Evolutionary conservation across 495 filamentous ascomycete species (phyloP).

Genomic region (Tuber brumale): DNA sequence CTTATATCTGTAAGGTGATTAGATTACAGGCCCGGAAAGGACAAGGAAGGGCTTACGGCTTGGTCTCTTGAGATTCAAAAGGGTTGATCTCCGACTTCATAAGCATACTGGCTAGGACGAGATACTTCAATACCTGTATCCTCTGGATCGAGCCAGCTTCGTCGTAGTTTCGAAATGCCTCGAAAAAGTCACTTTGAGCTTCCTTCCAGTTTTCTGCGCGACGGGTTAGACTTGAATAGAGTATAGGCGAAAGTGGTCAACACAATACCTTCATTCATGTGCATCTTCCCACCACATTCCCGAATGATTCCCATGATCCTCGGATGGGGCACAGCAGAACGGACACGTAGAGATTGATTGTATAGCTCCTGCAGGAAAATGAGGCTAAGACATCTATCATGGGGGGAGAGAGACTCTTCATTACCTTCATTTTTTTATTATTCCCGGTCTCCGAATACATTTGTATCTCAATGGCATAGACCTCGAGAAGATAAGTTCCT

Average conservation of each 20-base stretch:
- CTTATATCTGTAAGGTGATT: constrained; percentile 55
- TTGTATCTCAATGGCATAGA: constrained; percentile 95
- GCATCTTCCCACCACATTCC: constrained; percentile 99
- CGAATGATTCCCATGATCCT: constrained; percentile 99
- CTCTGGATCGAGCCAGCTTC: constrained; percentile 92
- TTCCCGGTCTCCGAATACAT: constrained; percentile 97
- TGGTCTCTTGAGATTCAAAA: constrained; percentile 98
- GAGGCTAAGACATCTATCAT: neutral
- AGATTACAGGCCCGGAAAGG: neutral
- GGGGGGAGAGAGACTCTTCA: neutral
- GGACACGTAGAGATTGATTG: constrained; percentile 78
- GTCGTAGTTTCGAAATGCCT: constrained; percentile 98
- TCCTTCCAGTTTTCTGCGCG: constrained; percentile 85
- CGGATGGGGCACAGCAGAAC: constrained; percentile 92
- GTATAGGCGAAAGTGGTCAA: neutral
- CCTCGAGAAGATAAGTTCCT: constrained; percentile 90
- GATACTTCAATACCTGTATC: constrained; percentile 95
- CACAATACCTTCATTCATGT: constrained; percentile 76
- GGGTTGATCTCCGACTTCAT: constrained; percentile 99
- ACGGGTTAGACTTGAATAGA: neutral
- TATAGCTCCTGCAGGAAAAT: constrained; percentile 57
- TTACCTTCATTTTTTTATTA: constrained; percentile 87
- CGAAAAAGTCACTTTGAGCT: constrained; percentile 95
- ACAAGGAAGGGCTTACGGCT: constrained; percentile 49
- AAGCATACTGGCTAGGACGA: constrained; percentile 93